These are phyloP conservation scores for Eucalyptus virginea DNA, from an alignment of 345 rosid genomes.

Conservation along the genomic window DNA sequence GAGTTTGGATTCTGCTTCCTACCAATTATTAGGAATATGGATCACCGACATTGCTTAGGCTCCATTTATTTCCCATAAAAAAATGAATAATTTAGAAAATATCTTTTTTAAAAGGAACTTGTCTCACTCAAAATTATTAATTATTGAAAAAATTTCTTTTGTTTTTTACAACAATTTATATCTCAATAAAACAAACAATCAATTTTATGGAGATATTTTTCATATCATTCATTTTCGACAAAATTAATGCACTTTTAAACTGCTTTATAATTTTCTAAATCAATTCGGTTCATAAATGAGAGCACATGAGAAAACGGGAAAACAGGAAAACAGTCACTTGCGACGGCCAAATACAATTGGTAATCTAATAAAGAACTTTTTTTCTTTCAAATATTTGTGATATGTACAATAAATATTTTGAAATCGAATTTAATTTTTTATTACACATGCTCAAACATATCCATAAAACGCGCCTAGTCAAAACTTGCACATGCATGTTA, in stretches of 20 bases:
- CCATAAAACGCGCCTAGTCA: background rate
- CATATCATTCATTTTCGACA: background rate
- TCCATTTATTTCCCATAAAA: rapidly evolving
- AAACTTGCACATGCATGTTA: background rate
- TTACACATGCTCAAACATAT: background rate
- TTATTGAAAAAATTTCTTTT: background rate
- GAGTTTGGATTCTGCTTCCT: background rate
- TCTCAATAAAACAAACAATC: rapidly evolving
- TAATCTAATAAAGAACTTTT: background rate
- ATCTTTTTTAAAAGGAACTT: rapidly evolving
- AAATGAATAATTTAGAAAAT: background rate
- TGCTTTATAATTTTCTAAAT: background rate
- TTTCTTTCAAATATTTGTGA: background rate
- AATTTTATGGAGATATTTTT: background rate
- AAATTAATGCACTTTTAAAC: background rate
- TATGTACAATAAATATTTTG: background rate
- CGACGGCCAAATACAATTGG: rapidly evolving
- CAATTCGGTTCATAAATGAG: rapidly evolving
- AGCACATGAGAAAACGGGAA: rapidly evolving
- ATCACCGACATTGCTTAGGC: background rate
- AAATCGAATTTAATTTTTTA: background rate
- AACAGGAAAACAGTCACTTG: too few relatives aligned
- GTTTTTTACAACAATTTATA: background rate
- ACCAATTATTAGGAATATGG: background rate
- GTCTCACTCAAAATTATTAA: background rate